Percentiles rank a stretch among this genome's conserved stretches.
These are phyloP conservation scores for Ceratopteris richardii DNA, from an alignment of 75 land plant genomes.

Conservation along the genomic window DNA sequence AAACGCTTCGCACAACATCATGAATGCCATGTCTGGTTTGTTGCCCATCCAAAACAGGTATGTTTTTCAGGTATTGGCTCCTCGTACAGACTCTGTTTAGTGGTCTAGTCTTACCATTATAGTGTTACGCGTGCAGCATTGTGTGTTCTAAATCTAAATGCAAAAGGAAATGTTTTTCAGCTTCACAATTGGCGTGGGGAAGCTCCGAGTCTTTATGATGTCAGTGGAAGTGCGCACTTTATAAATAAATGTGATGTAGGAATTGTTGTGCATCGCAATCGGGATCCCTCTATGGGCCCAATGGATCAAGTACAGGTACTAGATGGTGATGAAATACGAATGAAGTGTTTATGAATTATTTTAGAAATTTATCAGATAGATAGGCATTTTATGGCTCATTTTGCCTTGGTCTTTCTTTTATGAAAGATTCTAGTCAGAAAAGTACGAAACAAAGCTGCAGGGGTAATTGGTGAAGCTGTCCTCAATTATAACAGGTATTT, in stretches of 20 bases:
- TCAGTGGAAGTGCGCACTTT: constrained; percentile 98
- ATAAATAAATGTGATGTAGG: constrained; percentile 99
- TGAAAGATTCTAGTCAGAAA: constrained; percentile 74
- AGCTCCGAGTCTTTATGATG: constrained; percentile 86
- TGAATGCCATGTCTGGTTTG: constrained; percentile 98
- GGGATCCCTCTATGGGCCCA: constrained; percentile 56
- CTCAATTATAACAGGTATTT: constrained; percentile 75
- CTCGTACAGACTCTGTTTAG: too few species aligned
- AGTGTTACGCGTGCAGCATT: not conserved
- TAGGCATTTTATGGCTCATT: not conserved
- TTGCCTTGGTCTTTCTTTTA: not conserved
- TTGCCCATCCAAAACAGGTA: constrained; percentile 99
- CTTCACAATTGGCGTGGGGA: constrained; percentile 72
- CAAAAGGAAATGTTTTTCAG: constrained; percentile 18
- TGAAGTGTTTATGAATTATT: not conserved
- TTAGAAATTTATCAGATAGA: not conserved
- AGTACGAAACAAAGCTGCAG: constrained; percentile 89
- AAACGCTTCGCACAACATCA: constrained; percentile 96
- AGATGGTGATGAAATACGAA: not conserved
- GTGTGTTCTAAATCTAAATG: too few species aligned
- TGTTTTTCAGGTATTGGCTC: not conserved
- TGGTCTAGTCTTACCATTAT: too few species aligned
- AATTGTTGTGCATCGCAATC: constrained; percentile 91
- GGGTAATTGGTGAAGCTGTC: constrained; percentile 70
- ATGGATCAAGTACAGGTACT: constrained; percentile 74